These are phyloP conservation scores for Huiozyma sinensis DNA, from an alignment of 805 yeast species.

Conservation along the genomic window DNA sequence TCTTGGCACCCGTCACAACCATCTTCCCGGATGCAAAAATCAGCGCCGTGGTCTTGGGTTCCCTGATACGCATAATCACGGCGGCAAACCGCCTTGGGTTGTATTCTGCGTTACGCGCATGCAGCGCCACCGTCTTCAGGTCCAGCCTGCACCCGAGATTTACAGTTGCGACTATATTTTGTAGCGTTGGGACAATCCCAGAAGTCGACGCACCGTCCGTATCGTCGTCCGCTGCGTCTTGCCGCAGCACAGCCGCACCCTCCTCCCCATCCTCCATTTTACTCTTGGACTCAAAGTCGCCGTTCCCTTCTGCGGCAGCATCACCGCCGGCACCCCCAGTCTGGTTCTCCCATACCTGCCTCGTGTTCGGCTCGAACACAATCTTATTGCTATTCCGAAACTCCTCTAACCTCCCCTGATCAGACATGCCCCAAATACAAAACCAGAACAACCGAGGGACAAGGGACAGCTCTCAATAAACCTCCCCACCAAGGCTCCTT, in stretches of 20 bases:
- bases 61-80: slow-evolving; percentile 97
- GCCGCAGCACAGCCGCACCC: background rate
- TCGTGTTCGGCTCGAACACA: slow-evolving; percentile 28
- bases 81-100: slow-evolving; percentile 99
- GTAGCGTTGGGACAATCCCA: slow-evolving; percentile 89
- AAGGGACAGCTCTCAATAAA: too few species aligned
- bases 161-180: slow-evolving; percentile 95
- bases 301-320: background rate
- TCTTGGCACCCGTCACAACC: slow-evolving; percentile 99
- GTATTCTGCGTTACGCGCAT: slow-evolving; percentile 98
- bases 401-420: slow-evolving; percentile 25
- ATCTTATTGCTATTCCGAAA: slow-evolving; percentile 28
- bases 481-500: too few species aligned
- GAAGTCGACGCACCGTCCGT: slow-evolving; percentile 68
- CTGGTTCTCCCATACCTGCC: slow-evolving; percentile 30
- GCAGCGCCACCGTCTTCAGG: slow-evolving; percentile 91
- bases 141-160: slow-evolving; percentile 93
- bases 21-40: slow-evolving; percentile 98
- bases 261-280: slow-evolving; percentile 1
- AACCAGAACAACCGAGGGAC: too few species aligned
- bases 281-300: background rate
- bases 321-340: slow-evolving; percentile 6
- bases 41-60: slow-evolving; percentile 95
- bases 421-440: slow-evolving; percentile 16
- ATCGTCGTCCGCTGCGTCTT: slow-evolving; percentile 10